phyloP scores from a whole-genome alignment of 805 yeast species.

The Cyberlindnera saturnus region DNA sequence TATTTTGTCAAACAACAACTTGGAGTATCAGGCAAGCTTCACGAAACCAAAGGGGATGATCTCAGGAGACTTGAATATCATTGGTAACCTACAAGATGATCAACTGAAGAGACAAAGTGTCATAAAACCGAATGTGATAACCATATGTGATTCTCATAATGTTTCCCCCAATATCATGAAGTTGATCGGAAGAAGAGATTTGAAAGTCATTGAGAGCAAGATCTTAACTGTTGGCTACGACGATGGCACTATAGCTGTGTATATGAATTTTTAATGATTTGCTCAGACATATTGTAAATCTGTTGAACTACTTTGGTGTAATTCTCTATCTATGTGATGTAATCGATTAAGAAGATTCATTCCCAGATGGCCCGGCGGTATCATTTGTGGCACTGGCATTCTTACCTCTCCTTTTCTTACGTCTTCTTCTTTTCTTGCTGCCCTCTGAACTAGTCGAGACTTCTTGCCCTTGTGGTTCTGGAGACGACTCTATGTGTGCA shows the following conservation, averaged over 20 bases:
- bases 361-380: conserved; percentile 1
- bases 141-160: conserved; percentile 7
- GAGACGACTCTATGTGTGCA: neutral
- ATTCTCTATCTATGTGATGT: neutral
- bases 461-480: neutral
- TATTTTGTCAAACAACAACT: conserved; percentile 9
- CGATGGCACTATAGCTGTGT: conserved; percentile 47
- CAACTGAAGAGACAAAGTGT: conserved; percentile 19
- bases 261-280: conserved; percentile 13
- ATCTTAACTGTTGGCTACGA: conserved; percentile 46
- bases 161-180: neutral
- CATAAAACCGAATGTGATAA: conserved; percentile 26
- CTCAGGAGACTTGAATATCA: conserved; percentile 21
- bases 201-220: conserved; percentile 11
- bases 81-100: conserved; percentile 22
- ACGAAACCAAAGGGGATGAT: conserved; percentile 23
- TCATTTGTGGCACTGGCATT: neutral
- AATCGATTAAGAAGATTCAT: conserved; percentile 1
- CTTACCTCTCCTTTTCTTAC: conserved; percentile 8
- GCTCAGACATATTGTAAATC: neutral
- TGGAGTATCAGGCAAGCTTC: conserved; percentile 15
- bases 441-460: neutral
- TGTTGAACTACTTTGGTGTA: neutral
- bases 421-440: conserved; percentile 12
- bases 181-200: conserved; percentile 18